Conservation (phyloP, 352 stramenopile species). For the Globisporangium ultimum region DNA sequence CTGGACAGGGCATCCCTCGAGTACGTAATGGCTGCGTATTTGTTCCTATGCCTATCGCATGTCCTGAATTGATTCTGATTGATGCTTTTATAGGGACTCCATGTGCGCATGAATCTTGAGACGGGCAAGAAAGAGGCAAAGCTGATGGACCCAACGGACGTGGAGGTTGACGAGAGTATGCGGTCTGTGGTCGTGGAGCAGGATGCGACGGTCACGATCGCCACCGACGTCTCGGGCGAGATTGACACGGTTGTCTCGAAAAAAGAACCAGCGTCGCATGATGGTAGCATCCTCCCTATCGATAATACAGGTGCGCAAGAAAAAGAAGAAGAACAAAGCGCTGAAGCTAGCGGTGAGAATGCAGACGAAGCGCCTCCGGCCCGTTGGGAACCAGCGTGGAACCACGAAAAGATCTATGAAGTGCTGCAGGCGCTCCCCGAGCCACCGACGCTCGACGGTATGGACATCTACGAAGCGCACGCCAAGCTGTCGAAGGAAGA, state of each 20-base stretch:
- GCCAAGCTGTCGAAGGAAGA: slow-evolving; percentile 62
- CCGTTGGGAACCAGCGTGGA: slow-evolving; percentile 65
- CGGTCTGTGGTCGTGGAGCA: slow-evolving; percentile 32
- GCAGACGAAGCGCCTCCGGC: slow-evolving; percentile 25
- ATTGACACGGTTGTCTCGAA: slow-evolving; percentile 24
- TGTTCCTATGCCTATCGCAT: not conserved
- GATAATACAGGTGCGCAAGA: not conserved
- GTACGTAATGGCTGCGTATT: slow-evolving; percentile 21
- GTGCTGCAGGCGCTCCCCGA: slow-evolving; percentile 73
- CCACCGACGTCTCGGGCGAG: slow-evolving; percentile 51
- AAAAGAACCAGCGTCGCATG: slow-evolving; percentile 10
- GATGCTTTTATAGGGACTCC: slow-evolving; percentile 47
- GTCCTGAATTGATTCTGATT: slow-evolving; percentile 2
- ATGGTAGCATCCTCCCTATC: not conserved
- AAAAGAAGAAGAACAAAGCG: slow-evolving; percentile 5
- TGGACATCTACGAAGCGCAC: slow-evolving; percentile 76
- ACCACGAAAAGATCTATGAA: slow-evolving; percentile 87
- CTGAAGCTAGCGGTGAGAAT: not conserved
- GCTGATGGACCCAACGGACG: slow-evolving; percentile 46
- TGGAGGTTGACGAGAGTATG: slow-evolving; percentile 26
- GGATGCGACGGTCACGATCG: slow-evolving; percentile 48
- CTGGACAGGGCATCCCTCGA: slow-evolving; percentile 51
- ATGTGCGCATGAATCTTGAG: slow-evolving; percentile 79
- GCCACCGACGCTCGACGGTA: slow-evolving; percentile 63
- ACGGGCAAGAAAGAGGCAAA: slow-evolving; percentile 85